These are phyloP conservation scores for Russula compacta DNA, from an alignment of 768 basidiomycete species.

Conservation along the genomic window DNA sequence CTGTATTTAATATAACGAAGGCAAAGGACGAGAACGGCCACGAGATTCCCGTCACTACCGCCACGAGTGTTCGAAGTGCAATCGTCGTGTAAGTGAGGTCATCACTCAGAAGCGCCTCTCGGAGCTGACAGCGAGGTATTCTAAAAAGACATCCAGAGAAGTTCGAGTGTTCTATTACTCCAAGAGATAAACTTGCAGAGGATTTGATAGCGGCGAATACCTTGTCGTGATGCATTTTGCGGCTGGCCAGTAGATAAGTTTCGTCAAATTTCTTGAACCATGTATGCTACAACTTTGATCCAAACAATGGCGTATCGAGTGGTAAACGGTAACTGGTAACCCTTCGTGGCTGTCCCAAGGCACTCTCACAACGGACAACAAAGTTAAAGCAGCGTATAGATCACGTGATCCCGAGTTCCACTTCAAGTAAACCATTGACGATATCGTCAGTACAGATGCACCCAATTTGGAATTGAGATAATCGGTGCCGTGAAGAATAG, in stretches of 20 bases:
- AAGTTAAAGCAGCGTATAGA: too few relatives aligned
- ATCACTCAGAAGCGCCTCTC: too few relatives aligned
- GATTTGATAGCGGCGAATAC: constrained; percentile 1
- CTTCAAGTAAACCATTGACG: too few relatives aligned
- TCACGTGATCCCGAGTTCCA: too few relatives aligned
- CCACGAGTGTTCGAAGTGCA: background rate
- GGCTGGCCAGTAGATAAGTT: too few relatives aligned
- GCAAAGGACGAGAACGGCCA: constrained; percentile 9
- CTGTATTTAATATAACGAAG: constrained; percentile 11
- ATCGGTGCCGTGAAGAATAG: too few relatives aligned
- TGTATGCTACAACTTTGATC: background rate
- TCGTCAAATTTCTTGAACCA: background rate
- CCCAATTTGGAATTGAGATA: too few relatives aligned
- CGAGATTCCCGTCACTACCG: constrained; percentile 4
- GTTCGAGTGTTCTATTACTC: constrained; percentile 10
- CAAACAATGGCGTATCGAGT: background rate
- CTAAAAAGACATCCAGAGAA: background rate
- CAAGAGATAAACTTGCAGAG: constrained; percentile 3
- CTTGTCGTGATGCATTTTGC: background rate
- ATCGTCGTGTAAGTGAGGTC: background rate
- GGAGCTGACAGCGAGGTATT: background rate
- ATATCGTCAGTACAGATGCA: too few relatives aligned
- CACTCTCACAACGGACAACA: too few relatives aligned
- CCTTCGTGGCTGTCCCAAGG: too few relatives aligned
- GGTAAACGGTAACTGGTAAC: too few relatives aligned